Evolutionary conservation across 2,329 filamentous ascomycete species (phyloP).

Genomic region (Trichoderma endophyticum): DNA sequence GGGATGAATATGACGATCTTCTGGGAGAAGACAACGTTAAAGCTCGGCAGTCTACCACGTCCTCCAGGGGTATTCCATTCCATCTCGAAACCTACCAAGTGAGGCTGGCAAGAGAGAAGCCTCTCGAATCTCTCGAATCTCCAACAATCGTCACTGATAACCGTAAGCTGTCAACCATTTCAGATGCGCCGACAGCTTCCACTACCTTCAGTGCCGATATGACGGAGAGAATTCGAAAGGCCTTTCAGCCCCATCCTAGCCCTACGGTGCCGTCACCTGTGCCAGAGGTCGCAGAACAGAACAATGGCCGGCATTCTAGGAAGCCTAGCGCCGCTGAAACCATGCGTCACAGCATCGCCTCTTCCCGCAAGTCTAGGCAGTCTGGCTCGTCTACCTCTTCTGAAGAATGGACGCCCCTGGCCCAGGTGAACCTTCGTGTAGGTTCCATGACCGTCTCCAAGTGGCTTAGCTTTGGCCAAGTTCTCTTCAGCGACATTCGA

Average conservation of each 20-base stretch:
- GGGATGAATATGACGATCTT: slow-evolving; percentile 91
- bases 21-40: slow-evolving; percentile 60
- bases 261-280: slow-evolving; percentile 45
- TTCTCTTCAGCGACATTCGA: slow-evolving; percentile 76
- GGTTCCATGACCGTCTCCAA: slow-evolving; percentile 83
- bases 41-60: slow-evolving; percentile 50
- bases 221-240: slow-evolving; percentile 50
- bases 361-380: slow-evolving; percentile 33
- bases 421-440: slow-evolving; percentile 72
- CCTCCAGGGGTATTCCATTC: slow-evolving; percentile 55
- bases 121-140: slow-evolving; percentile 52
- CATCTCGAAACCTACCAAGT: slow-evolving; percentile 50
- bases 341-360: slow-evolving; percentile 30
- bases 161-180: slow-evolving; percentile 33
- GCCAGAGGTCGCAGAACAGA: slow-evolving; percentile 36
- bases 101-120: slow-evolving; percentile 34
- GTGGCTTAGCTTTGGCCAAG: slow-evolving; percentile 81
- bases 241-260: slow-evolving; percentile 42
- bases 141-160: slow-evolving; percentile 41
- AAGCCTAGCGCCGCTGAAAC: slow-evolving; percentile 34
- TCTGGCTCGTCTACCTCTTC: slow-evolving; percentile 49
- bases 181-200: slow-evolving; percentile 40
- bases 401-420: slow-evolving; percentile 59
- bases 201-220: slow-evolving; percentile 56
- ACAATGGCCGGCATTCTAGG: background rate